Conservation (phyloP, 2,329 filamentous ascomycete genomes). For the Botrytis sinoallii region DNA sequence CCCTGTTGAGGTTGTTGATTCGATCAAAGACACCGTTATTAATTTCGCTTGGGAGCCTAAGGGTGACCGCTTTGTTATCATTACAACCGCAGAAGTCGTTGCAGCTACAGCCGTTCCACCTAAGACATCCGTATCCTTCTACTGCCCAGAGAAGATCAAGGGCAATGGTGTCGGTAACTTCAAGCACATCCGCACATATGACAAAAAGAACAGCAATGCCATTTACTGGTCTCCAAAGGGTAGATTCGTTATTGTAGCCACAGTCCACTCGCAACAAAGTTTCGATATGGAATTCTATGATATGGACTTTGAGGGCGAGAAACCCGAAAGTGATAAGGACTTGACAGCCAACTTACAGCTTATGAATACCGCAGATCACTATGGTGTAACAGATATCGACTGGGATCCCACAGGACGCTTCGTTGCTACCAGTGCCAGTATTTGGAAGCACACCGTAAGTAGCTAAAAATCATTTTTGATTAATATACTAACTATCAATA, state of each 20-base stretch:
- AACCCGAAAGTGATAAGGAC: constrained; percentile 89
- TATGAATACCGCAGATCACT: constrained; percentile 93
- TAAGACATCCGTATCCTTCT: constrained; percentile 94
- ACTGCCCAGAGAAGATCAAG: constrained; percentile 94
- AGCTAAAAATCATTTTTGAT: neutral
- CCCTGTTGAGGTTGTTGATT: constrained; percentile 95
- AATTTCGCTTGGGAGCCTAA: constrained; percentile 99
- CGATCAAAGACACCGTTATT: constrained; percentile 96
- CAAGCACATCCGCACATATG: constrained; percentile 89
- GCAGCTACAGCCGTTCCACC: constrained; percentile 78
- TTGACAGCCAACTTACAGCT: constrained; percentile 90
- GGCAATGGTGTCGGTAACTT: constrained; percentile 81
- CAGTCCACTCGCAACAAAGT: constrained; percentile 87
- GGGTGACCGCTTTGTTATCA: constrained; percentile 94
- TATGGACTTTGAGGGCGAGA: constrained; percentile 96
- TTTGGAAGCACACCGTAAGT: constrained; percentile 93
- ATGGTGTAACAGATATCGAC: constrained; percentile 94
- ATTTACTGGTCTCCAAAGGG: constrained; percentile 99
- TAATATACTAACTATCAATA: constrained; percentile 42
- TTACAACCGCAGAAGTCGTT: constrained; percentile 84
- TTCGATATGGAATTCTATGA: constrained; percentile 98
- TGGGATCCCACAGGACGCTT: constrained; percentile 97
- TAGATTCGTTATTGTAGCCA: constrained; percentile 90
- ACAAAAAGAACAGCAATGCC: constrained; percentile 99
- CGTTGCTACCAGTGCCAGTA: constrained; percentile 86